Evolutionary conservation across 2,329 filamentous ascomycete species (phyloP), one percentile per base, ranked within the genome.

Genomic region (Exophiala xenobiotica): DNA sequence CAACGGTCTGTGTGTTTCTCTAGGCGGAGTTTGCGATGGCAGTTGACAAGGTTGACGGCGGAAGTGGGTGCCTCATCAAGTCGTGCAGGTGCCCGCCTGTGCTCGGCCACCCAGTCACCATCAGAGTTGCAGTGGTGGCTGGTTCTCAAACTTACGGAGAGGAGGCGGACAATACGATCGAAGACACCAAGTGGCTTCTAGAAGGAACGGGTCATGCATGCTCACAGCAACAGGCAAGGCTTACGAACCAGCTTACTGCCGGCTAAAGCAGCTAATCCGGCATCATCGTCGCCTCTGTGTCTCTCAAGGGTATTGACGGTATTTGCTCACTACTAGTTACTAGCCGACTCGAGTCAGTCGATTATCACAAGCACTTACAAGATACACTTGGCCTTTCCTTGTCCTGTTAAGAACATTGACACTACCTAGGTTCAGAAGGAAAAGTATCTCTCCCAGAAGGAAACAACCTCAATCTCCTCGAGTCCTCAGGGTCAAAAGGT

Each of bases 151-250:
- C n/a, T n/a, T n/a, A n/a, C n/a, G n/a, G n/a, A n/a, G n/a, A n/a
- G n/a, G n/a, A n/a, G n/a, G n/a, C n/a, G n/a, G n/a, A n/a, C n/a
- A 24, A 12, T 40, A n/a, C 38, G 38, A 22, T 40, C 22, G 38
- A 40, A 40, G 38, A n/a, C 19, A 24, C 23, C 38, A 40, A 40
- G 38, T 40, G 38, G 38, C 38, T 40, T 40, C 38, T 40, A 40
- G 38, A 40, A 40, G 38, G 22, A 40, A 40, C 38, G 38, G 38
- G 19, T 18, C 38, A 24, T 14, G 38, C 19, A 22, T n/a, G 18
- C 11, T 16, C 35, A 19, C 35, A 11, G 35, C 12, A 9, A 37
- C 8, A 11, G 22, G n/a, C 19, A 40, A 24, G 19, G n/a, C 38
- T 40, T 40, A n/a, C 38, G 19, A 31, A 27, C n/a, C 35, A 38